Evolutionary conservation across 164 flowering plant genomes (phyloP).

Genomic region (Annona cherimola): DNA sequence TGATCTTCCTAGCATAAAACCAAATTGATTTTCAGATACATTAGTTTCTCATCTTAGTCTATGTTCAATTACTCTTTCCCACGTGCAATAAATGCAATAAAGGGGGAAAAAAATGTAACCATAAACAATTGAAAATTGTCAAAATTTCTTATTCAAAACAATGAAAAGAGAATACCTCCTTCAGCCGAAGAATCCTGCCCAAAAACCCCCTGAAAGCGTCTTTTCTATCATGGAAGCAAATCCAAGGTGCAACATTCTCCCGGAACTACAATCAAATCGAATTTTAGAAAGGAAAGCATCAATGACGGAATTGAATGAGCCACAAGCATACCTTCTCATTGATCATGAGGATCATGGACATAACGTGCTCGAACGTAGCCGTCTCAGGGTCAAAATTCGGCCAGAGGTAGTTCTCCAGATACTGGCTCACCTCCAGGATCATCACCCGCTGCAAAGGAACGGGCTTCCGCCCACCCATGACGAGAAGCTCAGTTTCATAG

Average conservation of each 20-base stretch:
- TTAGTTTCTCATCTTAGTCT: too few relatives aligned
- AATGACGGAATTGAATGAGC: background rate
- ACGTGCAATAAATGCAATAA: too few relatives aligned
- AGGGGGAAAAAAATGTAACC: too few relatives aligned
- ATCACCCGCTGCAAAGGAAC: conserved; percentile 91
- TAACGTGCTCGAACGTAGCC: conserved; percentile 86
- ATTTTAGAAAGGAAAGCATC: background rate
- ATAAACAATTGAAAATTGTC: too few relatives aligned
- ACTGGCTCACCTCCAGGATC: conserved; percentile 94
- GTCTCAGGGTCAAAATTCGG: conserved; percentile 75
- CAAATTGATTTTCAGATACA: too few relatives aligned
- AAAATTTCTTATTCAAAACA: too few relatives aligned
- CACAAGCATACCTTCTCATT: conserved; percentile 72
- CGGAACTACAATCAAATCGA: conserved; percentile 57
- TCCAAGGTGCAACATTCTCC: conserved; percentile 96
- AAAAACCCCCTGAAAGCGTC: conserved; percentile 68
- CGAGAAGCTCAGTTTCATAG: conserved; percentile 68
- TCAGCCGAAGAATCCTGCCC: conserved; percentile 71
- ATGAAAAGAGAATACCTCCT: conserved; percentile 20
- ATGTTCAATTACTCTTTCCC: too few relatives aligned
- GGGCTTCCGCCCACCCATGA: conserved; percentile 50
- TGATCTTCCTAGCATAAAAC: too few relatives aligned
- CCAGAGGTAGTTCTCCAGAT: conserved; percentile 92
- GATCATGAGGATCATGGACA: conserved; percentile 95
- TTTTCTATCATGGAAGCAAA: conserved; percentile 69